These are phyloP conservation scores for Botrytis porri DNA, from an alignment of 2,329 filamentous ascomycete genomes.

Conservation along the genomic window DNA sequence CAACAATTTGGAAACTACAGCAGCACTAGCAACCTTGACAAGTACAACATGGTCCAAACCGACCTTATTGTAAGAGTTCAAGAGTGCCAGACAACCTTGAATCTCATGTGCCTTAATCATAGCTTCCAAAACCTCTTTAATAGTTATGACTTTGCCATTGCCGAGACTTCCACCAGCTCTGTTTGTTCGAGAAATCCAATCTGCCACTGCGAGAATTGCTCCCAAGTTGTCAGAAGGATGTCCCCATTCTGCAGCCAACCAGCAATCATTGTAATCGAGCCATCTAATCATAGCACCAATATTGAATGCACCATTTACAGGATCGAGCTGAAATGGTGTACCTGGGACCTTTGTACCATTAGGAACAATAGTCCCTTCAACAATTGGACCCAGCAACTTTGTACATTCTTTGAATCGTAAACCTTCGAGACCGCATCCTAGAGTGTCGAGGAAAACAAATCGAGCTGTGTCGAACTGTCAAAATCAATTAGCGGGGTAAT, in stretches of 20 bases:
- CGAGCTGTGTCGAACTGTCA: slow-evolving; percentile 86
- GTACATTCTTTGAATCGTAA: slow-evolving; percentile 94
- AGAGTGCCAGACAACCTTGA: slow-evolving; percentile 90
- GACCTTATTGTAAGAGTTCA: slow-evolving; percentile 99
- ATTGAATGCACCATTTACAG: slow-evolving; percentile 95
- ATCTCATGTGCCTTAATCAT: slow-evolving; percentile 99
- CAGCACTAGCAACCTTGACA: slow-evolving; percentile 94
- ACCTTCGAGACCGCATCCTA: slow-evolving; percentile 94
- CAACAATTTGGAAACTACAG: slow-evolving; percentile 93
- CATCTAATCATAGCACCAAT: slow-evolving; percentile 98
- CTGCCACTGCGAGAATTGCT: slow-evolving; percentile 91
- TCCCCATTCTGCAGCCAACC: slow-evolving; percentile 97
- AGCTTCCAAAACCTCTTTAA: slow-evolving; percentile 87
- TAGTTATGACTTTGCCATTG: slow-evolving; percentile 81
- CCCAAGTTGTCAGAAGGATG: slow-evolving; percentile 98
- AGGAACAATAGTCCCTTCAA: slow-evolving; percentile 85
- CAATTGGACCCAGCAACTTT: slow-evolving; percentile 88
- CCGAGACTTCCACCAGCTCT: slow-evolving; percentile 74
- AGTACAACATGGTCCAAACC: slow-evolving; percentile 96
- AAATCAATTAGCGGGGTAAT: slow-evolving; percentile 25
- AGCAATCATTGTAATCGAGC: slow-evolving; percentile 99
- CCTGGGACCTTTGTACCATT: slow-evolving; percentile 89
- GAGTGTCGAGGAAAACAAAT: slow-evolving; percentile 93
- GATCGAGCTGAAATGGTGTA: slow-evolving; percentile 91
- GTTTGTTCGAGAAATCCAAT: slow-evolving; percentile 94